Evolutionary conservation across 495 filamentous ascomycete genomes (phyloP), one percentile per base, ranked within the genome.

Genomic region (Lepraria neglecta): DNA sequence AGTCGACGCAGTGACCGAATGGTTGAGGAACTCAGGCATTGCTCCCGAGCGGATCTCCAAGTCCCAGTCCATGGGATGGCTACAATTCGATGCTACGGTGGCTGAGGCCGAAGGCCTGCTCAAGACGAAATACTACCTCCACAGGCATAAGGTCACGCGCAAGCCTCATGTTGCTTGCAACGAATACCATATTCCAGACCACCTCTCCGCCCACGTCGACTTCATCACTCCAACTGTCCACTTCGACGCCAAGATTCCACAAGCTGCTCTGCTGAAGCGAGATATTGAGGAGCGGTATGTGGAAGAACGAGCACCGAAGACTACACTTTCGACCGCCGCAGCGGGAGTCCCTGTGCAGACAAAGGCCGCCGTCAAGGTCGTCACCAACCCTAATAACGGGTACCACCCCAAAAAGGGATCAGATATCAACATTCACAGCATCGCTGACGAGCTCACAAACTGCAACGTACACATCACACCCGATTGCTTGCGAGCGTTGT

Each of bases 71-170:
- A 66, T 72, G 19, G 73, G 69, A 57, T 80, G 76, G 68, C 65
- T 83, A 30, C 67, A 77, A 7, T 82, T 85, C 60, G 75, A 84
- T 62, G 79, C 79, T 15, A 78, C 72, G 2, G 66, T 74, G 17
- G 67, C 73, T 33, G 82, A 86, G 62, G 76, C 76, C 0, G 84
- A 87, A 63, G 68, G 66, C 9, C 74, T 87, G 1, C 77, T 87
- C 54, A 72, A 78, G 59, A 81, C 84, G 3, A 73, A 84, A 60
- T 87, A 85, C 65, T 78, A 82, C 61, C 60, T 80, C 46, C 84
- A 85, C 67, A 71, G 79, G 60, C 80, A 86, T 62, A 52, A 65
- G 10, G 38, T 15, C 30, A 73, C 70, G 44, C 74, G 71, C 15
- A 74, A 76, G 30, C 70, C 73, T 28, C 77, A 78, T 27, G 72